Conservation (phyloP, 164 flowering plant genomes). For the Annona squamosa region DNA sequence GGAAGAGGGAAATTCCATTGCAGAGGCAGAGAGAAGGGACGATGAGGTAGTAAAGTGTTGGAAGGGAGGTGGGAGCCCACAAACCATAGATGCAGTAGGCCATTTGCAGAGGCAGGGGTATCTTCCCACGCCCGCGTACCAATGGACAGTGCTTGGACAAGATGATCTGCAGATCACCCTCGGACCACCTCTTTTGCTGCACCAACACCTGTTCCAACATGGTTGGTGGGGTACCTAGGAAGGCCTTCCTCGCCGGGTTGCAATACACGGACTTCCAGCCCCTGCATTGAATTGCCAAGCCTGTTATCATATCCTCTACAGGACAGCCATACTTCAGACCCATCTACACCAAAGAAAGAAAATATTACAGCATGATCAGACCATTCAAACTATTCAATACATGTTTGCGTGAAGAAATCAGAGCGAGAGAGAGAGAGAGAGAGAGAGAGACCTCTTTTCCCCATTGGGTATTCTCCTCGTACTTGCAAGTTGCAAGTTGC, state of each 20-base stretch:
- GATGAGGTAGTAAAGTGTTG: conserved; percentile 18
- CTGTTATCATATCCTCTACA: conserved; percentile 34
- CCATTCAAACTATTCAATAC: neutral
- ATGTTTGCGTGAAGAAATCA: neutral
- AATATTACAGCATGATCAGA: neutral
- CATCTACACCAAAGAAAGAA: conserved; percentile 16
- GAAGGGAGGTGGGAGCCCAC: conserved; percentile 23
- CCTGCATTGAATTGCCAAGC: conserved; percentile 31
- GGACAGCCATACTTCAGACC: conserved; percentile 28
- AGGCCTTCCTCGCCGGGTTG: conserved; percentile 18
- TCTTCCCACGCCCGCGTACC: conserved; percentile 17
- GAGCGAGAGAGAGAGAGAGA: neutral
- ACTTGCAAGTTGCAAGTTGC: conserved; percentile 23
- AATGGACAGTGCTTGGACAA: conserved; percentile 24
- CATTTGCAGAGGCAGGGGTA: conserved; percentile 23
- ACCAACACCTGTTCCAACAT: conserved; percentile 17
- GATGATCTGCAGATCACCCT: conserved; percentile 24
- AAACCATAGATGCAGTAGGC: conserved; percentile 18
- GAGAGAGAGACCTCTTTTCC: conserved; percentile 30
- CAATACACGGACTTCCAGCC: conserved; percentile 30
- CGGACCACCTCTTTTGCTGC: conserved; percentile 29
- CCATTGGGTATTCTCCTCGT: conserved; percentile 33
- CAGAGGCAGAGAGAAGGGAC: conserved; percentile 24
- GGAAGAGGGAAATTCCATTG: conserved; percentile 22
- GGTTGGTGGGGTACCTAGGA: conserved; percentile 23